Percentiles rank a stretch among this genome's conserved stretches.
Conservation (phyloP, 1,284 basidiomycete species). For the Caloboletus firmus region DNA sequence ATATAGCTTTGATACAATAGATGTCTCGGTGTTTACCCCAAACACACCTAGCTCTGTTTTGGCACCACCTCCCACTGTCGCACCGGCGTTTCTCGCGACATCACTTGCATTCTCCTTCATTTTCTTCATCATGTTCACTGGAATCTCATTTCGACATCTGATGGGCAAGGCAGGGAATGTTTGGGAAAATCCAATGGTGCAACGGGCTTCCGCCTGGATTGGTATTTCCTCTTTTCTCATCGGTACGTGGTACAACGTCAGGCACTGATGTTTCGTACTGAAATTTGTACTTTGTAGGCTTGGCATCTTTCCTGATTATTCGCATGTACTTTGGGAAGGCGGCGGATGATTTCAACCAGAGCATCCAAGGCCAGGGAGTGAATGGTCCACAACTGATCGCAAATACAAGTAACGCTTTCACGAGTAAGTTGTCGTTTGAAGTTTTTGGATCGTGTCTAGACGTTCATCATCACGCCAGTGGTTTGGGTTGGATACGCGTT, state of each 20-base stretch:
- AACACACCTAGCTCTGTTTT: conserved; percentile 57
- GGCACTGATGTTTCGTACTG: background rate
- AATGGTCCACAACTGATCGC: conserved; percentile 62
- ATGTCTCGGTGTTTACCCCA: conserved; percentile 58
- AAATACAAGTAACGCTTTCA: conserved; percentile 68
- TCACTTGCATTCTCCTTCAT: conserved; percentile 58
- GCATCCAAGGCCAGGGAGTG: conserved; percentile 50
- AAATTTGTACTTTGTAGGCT: conserved; percentile 41
- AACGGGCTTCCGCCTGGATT: conserved; percentile 66
- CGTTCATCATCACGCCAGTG: conserved; percentile 46
- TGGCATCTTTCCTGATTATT: conserved; percentile 67
- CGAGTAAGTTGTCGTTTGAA: conserved; percentile 50
- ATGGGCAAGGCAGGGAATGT: conserved; percentile 53
- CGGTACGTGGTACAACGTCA: conserved; percentile 43
- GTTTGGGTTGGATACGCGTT: conserved; percentile 76
- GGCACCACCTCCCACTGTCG: conserved; percentile 59
- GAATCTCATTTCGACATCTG: conserved; percentile 65
- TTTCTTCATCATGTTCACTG: conserved; percentile 67
- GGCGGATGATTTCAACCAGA: conserved; percentile 71
- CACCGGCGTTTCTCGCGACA: conserved; percentile 64
- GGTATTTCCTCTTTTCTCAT: conserved; percentile 73
- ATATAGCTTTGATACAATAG: conserved; percentile 38
- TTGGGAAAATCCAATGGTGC: conserved; percentile 59
- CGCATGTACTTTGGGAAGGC: conserved; percentile 82
- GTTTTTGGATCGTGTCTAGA: background rate